Conservation (phyloP, 352 stramenopile species). For the Pythium utonaiense region DNA sequence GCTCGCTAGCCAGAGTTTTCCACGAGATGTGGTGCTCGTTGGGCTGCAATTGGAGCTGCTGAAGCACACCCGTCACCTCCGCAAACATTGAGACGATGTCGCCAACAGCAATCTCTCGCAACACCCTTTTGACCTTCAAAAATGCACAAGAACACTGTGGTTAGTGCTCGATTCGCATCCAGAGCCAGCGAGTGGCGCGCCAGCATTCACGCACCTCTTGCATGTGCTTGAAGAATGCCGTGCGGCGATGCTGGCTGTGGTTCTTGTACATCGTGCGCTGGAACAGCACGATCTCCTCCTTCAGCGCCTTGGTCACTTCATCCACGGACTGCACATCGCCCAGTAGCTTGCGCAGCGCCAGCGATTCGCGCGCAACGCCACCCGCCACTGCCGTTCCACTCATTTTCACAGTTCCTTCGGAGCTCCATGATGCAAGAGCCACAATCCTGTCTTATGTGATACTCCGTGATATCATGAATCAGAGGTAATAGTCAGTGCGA, state of each 20-base stretch:
- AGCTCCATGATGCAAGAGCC: background rate
- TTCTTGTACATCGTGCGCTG: constrained; percentile 88
- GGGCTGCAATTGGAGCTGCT: constrained; percentile 36
- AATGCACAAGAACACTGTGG: background rate
- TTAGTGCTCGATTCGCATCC: background rate
- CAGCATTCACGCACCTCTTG: constrained; percentile 35
- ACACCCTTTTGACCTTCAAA: constrained; percentile 57
- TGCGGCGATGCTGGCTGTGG: constrained; percentile 80
- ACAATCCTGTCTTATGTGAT: constrained; percentile 6
- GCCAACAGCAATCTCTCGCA: constrained; percentile 45
- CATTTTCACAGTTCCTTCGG: constrained; percentile 5
- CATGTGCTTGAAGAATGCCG: constrained; percentile 79
- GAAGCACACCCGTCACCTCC: constrained; percentile 38
- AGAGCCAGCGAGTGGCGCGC: background rate
- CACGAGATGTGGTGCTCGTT: constrained; percentile 74
- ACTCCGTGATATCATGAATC: background rate
- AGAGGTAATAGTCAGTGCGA: constrained; percentile 9
- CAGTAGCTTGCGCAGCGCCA: constrained; percentile 34
- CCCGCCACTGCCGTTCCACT: constrained; percentile 16
- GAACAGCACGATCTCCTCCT: constrained; percentile 61
- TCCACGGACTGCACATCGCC: constrained; percentile 36
- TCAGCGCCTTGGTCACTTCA: constrained; percentile 38
- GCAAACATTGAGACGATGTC: constrained; percentile 37
- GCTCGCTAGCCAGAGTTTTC: constrained; percentile 57
- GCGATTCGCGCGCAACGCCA: constrained; percentile 16